Evolutionary conservation across 2,329 filamentous ascomycete species (phyloP).

Genomic region (Coniochaeta ligniaria): DNA sequence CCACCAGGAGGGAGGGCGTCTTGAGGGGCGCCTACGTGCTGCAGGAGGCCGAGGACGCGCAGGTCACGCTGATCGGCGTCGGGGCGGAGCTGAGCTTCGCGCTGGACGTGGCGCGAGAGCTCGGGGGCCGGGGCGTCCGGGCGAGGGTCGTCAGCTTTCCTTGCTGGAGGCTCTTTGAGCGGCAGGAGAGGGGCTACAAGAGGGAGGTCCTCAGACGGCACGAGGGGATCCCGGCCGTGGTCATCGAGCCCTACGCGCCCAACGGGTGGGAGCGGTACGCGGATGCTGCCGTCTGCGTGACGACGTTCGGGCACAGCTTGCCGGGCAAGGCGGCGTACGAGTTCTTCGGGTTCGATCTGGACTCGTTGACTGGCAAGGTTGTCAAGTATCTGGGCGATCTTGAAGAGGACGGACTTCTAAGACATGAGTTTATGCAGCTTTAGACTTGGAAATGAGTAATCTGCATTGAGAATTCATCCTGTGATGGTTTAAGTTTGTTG

Average conservation of each 20-base stretch:
- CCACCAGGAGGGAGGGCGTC: constrained; percentile 23
- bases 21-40: constrained; percentile 32
- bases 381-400: constrained; percentile 14
- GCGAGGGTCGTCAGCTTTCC: constrained; percentile 29
- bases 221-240: constrained; percentile 29
- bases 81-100: constrained; percentile 33
- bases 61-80: constrained; percentile 30
- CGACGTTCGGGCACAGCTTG: constrained; percentile 41
- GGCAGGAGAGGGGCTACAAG: constrained; percentile 23
- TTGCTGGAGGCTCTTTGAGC: constrained; percentile 26
- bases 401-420: constrained; percentile 20
- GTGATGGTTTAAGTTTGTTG: too few relatives aligned
- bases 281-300: constrained; percentile 40
- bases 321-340: constrained; percentile 43
- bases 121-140: constrained; percentile 20
- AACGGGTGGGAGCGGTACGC: constrained; percentile 51
- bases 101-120: constrained; percentile 29
- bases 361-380: constrained; percentile 27
- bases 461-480: too few relatives aligned
- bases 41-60: constrained; percentile 19
- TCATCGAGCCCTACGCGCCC: constrained; percentile 43
- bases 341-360: constrained; percentile 5
- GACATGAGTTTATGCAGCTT: constrained; percentile 20
- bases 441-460: too few relatives aligned
- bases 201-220: constrained; percentile 27